Base-by-base conservation (phyloP, 306 rosid species). In the Lathyrus sativus region DNA sequence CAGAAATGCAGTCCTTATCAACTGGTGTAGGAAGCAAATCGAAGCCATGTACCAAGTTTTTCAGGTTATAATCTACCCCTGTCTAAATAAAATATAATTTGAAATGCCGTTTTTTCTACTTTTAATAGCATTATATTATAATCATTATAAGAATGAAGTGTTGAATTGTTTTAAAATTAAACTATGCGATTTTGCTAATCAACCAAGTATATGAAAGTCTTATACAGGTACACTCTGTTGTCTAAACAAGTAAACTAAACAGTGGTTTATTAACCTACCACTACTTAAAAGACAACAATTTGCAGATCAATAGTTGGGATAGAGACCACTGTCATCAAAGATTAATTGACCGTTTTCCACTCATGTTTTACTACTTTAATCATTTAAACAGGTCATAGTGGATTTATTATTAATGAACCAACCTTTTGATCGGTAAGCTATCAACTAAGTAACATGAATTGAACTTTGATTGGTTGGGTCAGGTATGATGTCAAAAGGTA, bases 1-100 rank as follows among this genome's bases (percentile, higher is more conserved):
- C 98, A 92, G 98, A 92, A 88, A 22, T 76, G 96, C 96, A 92
- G 82, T 82, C 86, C 79, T 81, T 89, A 71, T 78, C 95, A 82
- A 80, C 78, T 82, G 96, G 93, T 92, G 96, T 92, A 92, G 98
- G 98, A 87, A 90, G 96, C 98, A 92, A 92, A 92, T 92, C 98
- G 91, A 92, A 90, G 98, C 98, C 98, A 80, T 92, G 98, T 95
- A 92, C 96, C 98, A 92, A 92, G 84, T 92, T 92, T 92, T 92
- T 90, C 98, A 92, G 98, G 98, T 92, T 86, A 85, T 81, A 88
- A 88, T 92, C 96, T 86, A 80, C 78, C 78, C 95, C 74, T 76
- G 72, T 78, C 89, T 80, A 83, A 83, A 70, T 75, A 81, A 84
- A 59, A 59, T 74, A 66, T 62, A 57, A 18, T 48, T 48, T 67